Evolutionary conservation across 129 eudicot genomes (phyloP), one percentile per base, ranked within the genome.

Genomic region (Artemisia tridentata): DNA sequence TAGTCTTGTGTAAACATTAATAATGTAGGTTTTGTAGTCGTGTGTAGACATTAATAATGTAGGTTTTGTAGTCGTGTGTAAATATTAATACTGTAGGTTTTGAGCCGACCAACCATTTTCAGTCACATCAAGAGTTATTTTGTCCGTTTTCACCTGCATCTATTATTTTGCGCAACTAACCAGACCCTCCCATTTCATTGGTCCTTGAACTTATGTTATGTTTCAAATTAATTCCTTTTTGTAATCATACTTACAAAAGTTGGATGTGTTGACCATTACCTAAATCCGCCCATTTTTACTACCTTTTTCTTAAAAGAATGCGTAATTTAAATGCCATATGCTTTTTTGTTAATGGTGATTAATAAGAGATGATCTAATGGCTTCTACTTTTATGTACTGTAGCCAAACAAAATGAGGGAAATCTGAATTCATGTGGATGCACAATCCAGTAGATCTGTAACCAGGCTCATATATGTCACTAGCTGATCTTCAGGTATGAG

Each of bases 391-490:
- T 72, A 49, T 71, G 63, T 52, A 57, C 79, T 77, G 83, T 84
- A 87, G 93, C 80, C 68, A 84, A 83, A 59, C 82, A 81, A 72
- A 84, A 85, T 8, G 86, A 79, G 50, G 78, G 80, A 79, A 84
- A 87, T 66, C 75, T 84, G 82, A 80, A 80, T 71, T 17, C 88
- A 3, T 87, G 89, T 80, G 80, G 85, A 27, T 87, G 93, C 82
- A 77, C 84, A 18, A 87, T 87, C 64, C 83, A 83, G 4, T 83
- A 80, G 81, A 64, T 60, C 51, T 62, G 43, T 51, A 65, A 71
- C 50, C 7, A 5, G 57, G 69, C 56, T 60, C 17, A 5, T 55
- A 16, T 76, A 50, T 62, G 63, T 62, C 47, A 57, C 43, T 31
- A 12, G 43, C 46, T 19, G 46, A 60, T 23, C 11, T 27, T 16